These are phyloP conservation scores for Phytopythium oedochilum DNA, from an alignment of 352 stramenopile species.

Conservation along the genomic window DNA sequence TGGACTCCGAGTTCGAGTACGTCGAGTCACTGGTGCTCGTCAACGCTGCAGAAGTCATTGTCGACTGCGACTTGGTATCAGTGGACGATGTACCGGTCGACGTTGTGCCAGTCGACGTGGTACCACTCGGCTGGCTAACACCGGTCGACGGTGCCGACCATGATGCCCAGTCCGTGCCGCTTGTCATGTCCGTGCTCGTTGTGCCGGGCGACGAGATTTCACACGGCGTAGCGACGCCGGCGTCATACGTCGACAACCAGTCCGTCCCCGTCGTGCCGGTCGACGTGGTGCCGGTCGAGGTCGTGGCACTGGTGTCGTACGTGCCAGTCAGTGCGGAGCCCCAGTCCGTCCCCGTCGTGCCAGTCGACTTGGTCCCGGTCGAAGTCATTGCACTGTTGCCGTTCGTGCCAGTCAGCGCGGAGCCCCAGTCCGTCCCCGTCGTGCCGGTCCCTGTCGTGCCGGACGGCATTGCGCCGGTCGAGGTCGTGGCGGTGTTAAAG, in stretches of 20 bases:
- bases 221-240: neutral
- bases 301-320: neutral
- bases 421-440: neutral
- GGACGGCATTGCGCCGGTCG: neutral
- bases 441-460: too few relatives aligned
- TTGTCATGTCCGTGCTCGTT: neutral
- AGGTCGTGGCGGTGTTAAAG: neutral
- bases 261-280: neutral
- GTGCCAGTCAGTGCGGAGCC: too few relatives aligned
- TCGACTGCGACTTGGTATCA: too few relatives aligned
- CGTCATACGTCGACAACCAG: neutral
- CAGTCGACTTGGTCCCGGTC: neutral
- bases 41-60: too few relatives aligned
- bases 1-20: too few relatives aligned
- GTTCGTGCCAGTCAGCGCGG: too few relatives aligned
- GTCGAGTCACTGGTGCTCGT: too few relatives aligned
- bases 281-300: neutral
- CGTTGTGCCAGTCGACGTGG: neutral
- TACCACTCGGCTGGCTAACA: neutral
- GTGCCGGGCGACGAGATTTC: neutral
- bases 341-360: neutral
- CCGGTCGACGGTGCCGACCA: neutral
- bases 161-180: too few relatives aligned
- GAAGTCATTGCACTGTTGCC: neutral
- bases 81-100: too few relatives aligned